A percentile compares a stretch with the other conserved stretches of the same genome.
These are phyloP conservation scores for Leccinum uliginosum DNA, from an alignment of 768 basidiomycete species.

Conservation along the genomic window DNA sequence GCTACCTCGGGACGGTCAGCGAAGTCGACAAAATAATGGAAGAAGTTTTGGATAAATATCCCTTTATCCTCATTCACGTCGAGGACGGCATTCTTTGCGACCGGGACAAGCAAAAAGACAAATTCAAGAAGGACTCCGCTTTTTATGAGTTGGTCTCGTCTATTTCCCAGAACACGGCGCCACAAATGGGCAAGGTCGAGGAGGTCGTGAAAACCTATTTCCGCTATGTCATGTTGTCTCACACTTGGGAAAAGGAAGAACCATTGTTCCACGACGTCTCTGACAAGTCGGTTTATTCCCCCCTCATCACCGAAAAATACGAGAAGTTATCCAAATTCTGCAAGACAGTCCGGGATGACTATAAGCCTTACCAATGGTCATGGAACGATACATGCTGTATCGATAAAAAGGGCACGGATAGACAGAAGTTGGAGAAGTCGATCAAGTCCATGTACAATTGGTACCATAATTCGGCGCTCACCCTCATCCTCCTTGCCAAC, in stretches of 20 bases:
- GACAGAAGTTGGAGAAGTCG: neutral
- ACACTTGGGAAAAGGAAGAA: conserved; percentile 10
- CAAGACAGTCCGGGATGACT: conserved; percentile 1
- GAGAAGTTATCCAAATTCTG: conserved; percentile 10
- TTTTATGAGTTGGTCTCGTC: conserved; percentile 7
- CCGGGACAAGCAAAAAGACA: neutral
- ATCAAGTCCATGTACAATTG: conserved; percentile 14
- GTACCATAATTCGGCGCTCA: conserved; percentile 10
- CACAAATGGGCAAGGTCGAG: neutral
- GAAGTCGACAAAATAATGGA: neutral
- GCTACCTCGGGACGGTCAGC: neutral
- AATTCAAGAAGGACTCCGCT: neutral
- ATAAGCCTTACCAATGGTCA: conserved; percentile 1
- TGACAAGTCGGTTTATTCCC: neutral
- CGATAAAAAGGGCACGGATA: neutral
- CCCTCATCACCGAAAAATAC: neutral
- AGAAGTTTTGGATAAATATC: neutral
- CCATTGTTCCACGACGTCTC: conserved; percentile 9
- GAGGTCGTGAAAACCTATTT: conserved; percentile 5
- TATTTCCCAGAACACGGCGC: neutral
- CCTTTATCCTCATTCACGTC: conserved; percentile 12
- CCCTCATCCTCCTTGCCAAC: conserved; percentile 9
- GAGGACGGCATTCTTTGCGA: conserved; percentile 3
- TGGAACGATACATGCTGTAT: conserved; percentile 15
- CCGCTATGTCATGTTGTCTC: conserved; percentile 17